Evolutionary conservation across 83 land plant species (phyloP).

Genomic region (Picea mariana): DNA sequence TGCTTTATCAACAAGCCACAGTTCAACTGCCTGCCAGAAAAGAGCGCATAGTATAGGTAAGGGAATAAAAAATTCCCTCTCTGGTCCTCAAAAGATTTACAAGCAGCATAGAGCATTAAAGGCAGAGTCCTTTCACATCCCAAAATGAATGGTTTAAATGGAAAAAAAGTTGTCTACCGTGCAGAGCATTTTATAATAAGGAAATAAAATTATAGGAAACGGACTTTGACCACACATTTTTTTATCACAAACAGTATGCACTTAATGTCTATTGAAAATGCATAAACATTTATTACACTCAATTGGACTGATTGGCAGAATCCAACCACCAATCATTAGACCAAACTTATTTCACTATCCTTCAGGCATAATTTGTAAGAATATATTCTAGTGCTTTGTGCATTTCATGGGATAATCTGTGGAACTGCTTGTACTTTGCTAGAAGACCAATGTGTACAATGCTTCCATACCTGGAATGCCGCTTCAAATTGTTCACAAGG

Average conservation of each 20-base stretch:
- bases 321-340: neutral
- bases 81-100: neutral
- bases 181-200: neutral
- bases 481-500: conserved; percentile 86
- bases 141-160: neutral
- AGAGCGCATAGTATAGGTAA: neutral
- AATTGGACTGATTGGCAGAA: neutral
- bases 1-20: conserved; percentile 79
- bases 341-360: neutral
- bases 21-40: conserved; percentile 69
- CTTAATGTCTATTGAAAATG: neutral
- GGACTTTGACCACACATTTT: neutral
- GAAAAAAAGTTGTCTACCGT: neutral
- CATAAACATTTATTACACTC: neutral
- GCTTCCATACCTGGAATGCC: conserved; percentile 62
- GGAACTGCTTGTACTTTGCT: neutral
- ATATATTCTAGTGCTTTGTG: neutral
- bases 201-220: neutral
- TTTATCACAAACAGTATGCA: neutral
- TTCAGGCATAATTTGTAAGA: neutral
- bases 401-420: neutral
- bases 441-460: neutral
- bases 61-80: neutral
- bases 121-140: neutral
- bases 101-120: neutral